Percentiles rank a stretch among this genome's conserved stretches.
Evolutionary conservation across 2,329 filamentous ascomycete species (phyloP).

Genomic region (Plenodomus lindquistii): DNA sequence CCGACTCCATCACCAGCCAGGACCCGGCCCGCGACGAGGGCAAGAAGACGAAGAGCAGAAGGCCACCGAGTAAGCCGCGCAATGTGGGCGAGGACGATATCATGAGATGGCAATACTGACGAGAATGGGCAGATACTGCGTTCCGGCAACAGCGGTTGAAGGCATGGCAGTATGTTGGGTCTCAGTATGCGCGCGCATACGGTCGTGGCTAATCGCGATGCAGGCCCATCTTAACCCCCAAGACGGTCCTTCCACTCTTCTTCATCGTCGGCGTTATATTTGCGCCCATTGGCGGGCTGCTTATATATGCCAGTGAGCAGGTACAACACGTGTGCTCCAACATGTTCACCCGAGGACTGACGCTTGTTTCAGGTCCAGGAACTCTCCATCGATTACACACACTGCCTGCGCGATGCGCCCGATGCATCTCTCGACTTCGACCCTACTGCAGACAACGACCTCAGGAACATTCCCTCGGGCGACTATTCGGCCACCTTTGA

Average conservation of each 20-base stretch:
- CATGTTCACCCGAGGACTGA: slow-evolving; percentile 11
- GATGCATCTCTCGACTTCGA: slow-evolving; percentile 21
- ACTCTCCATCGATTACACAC: slow-evolving; percentile 85
- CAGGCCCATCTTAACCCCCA: slow-evolving; percentile 92
- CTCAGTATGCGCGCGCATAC: background rate
- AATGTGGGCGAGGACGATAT: slow-evolving; percentile 6
- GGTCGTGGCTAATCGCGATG: background rate
- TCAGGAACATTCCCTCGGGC: slow-evolving; percentile 58
- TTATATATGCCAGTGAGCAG: slow-evolving; percentile 82
- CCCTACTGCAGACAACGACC: slow-evolving; percentile 29
- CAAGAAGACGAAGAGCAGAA: slow-evolving; percentile 81
- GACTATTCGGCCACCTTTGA: slow-evolving; percentile 75
- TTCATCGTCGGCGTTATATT: slow-evolving; percentile 91
- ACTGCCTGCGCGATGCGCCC: slow-evolving; percentile 68
- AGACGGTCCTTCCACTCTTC: slow-evolving; percentile 89
- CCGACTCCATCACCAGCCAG: slow-evolving; percentile 49
- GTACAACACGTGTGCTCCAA: slow-evolving; percentile 53
- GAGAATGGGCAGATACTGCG: slow-evolving; percentile 72
- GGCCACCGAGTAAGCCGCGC: slow-evolving; percentile 75
- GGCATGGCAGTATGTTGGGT: slow-evolving; percentile 85
- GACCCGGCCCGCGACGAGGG: slow-evolving; percentile 46
- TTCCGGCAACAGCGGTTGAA: slow-evolving; percentile 97
- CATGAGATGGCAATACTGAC: slow-evolving; percentile 26
- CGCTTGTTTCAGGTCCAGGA: slow-evolving; percentile 73
- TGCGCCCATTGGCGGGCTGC: slow-evolving; percentile 83